These are phyloP conservation scores for Thecaphora thlaspeos DNA, from an alignment of 1,284 basidiomycete species.

Conservation along the genomic window DNA sequence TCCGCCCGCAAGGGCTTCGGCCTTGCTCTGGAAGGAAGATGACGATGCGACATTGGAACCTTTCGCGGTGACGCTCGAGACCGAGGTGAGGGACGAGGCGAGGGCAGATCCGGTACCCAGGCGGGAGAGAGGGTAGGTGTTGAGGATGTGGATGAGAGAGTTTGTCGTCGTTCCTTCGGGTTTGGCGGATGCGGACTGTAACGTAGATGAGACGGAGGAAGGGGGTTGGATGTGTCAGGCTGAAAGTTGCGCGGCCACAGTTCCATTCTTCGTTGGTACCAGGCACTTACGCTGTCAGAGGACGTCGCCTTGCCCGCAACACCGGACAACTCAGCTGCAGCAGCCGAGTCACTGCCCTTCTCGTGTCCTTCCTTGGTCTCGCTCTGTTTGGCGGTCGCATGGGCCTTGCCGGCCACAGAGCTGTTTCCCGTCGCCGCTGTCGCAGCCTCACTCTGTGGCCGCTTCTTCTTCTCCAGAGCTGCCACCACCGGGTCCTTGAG, in stretches of 20 bases:
- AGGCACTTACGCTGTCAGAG: too few relatives aligned
- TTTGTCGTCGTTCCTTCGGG: conserved; percentile 10
- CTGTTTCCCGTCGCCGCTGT: background rate
- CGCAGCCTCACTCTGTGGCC: background rate
- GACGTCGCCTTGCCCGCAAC: too few relatives aligned
- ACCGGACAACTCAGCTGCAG: too few relatives aligned
- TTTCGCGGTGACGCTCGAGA: conserved; percentile 38
- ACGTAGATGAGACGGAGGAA: too few relatives aligned
- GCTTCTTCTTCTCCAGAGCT: conserved; percentile 1
- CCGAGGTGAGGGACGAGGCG: conserved; percentile 30
- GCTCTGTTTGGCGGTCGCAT: background rate
- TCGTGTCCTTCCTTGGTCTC: too few relatives aligned
- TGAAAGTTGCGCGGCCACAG: too few relatives aligned
- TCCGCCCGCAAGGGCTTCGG: conserved; percentile 12
- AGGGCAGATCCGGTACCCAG: conserved; percentile 30
- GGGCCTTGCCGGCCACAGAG: too few relatives aligned
- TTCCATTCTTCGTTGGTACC: too few relatives aligned
- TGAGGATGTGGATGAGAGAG: conserved; percentile 27
- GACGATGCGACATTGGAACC: conserved; percentile 32
- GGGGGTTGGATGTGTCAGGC: too few relatives aligned
- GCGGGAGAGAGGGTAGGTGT: conserved; percentile 41
- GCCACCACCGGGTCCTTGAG: conserved; percentile 8
- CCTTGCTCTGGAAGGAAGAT: conserved; percentile 20
- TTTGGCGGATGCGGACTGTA: background rate
- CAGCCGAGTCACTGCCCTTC: too few relatives aligned